Evolutionary conservation across 805 yeast species (phyloP).

Genomic region (Wickerhamiella occidentalis): DNA sequence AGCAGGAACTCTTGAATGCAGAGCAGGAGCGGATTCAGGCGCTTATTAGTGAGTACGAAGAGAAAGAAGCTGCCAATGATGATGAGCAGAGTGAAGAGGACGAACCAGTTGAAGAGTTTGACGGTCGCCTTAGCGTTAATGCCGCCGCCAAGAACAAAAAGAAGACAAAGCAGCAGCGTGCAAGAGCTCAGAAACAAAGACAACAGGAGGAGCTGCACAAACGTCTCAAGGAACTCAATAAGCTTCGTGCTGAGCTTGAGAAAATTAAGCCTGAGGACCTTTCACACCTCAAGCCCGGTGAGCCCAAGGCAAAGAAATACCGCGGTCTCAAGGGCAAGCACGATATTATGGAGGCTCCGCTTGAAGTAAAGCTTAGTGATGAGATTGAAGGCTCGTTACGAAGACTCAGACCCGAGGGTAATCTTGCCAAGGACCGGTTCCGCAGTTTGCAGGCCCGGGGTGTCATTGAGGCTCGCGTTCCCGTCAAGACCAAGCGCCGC

Average conservation of each 20-base stretch:
- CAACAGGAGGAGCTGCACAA: not conserved
- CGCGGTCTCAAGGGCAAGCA: slow-evolving; percentile 34
- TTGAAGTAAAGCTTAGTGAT: slow-evolving; percentile 74
- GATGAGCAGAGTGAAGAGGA: slow-evolving; percentile 19
- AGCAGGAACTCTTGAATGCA: slow-evolving; percentile 47
- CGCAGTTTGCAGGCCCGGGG: slow-evolving; percentile 73
- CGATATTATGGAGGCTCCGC: slow-evolving; percentile 35
- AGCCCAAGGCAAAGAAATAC: slow-evolving; percentile 27
- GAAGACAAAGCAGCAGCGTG: slow-evolving; percentile 70
- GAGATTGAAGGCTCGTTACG: slow-evolving; percentile 80
- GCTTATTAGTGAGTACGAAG: slow-evolving; percentile 52
- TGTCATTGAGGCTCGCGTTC: slow-evolving; percentile 71
- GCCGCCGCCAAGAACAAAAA: slow-evolving; percentile 54
- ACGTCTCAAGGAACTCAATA: slow-evolving; percentile 48
- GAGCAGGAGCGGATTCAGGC: slow-evolving; percentile 52
- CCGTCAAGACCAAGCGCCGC: slow-evolving; percentile 50
- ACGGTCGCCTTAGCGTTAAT: slow-evolving; percentile 47
- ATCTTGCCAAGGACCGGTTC: slow-evolving; percentile 69
- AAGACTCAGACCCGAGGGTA: slow-evolving; percentile 82
- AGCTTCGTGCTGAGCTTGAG: slow-evolving; percentile 45
- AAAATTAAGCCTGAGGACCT: slow-evolving; percentile 16
- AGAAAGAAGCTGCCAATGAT: slow-evolving; percentile 26
- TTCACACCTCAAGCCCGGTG: slow-evolving; percentile 13
- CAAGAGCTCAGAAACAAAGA: slow-evolving; percentile 46
- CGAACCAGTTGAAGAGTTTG: slow-evolving; percentile 25